phyloP scores from a whole-genome alignment of 768 basidiomycete species.

The Bullera alba region DNA sequence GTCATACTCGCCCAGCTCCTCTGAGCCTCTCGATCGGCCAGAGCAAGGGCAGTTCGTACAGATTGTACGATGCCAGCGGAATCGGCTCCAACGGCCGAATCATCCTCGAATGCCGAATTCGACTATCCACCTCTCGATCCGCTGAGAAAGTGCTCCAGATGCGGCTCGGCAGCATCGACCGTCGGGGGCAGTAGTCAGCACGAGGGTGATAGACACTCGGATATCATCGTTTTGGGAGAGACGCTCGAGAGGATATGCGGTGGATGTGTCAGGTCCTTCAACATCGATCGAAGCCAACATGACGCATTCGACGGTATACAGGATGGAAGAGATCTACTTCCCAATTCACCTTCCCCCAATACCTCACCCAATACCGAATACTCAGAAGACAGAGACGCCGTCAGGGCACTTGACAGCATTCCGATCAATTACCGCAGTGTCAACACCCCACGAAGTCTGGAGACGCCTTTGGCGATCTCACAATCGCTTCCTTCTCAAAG shows the following conservation, averaged over 20 bases:
- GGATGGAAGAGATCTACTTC: too few species aligned
- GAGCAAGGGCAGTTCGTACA: not conserved
- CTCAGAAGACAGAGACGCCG: too few species aligned
- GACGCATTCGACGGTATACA: too few species aligned
- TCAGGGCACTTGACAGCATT: too few species aligned
- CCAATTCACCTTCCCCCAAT: too few species aligned
- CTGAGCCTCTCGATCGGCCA: too few species aligned
- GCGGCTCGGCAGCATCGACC: conserved; percentile 19
- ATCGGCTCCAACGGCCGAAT: conserved; percentile 17
- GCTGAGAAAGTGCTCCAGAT: conserved; percentile 32
- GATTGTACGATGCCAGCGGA: conserved; percentile 29
- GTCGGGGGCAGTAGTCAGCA: not conserved
- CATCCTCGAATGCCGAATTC: too few species aligned
- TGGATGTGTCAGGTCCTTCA: conserved; percentile 20
- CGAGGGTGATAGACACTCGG: too few species aligned
- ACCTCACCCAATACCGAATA: too few species aligned
- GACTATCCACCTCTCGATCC: not conserved
- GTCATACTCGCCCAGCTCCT: too few species aligned
- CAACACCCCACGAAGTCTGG: not conserved
- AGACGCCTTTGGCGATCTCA: conserved; percentile 1
- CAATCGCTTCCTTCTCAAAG: conserved; percentile 30
- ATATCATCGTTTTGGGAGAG: conserved; percentile 17
- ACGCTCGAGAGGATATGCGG: conserved; percentile 32
- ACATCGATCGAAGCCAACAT: too few species aligned
- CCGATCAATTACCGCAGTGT: not conserved